Percentiles rank a stretch among this genome's conserved stretches.
These are phyloP conservation scores for Haplographium delicatum DNA, from an alignment of 495 filamentous ascomycete genomes.

Conservation along the genomic window DNA sequence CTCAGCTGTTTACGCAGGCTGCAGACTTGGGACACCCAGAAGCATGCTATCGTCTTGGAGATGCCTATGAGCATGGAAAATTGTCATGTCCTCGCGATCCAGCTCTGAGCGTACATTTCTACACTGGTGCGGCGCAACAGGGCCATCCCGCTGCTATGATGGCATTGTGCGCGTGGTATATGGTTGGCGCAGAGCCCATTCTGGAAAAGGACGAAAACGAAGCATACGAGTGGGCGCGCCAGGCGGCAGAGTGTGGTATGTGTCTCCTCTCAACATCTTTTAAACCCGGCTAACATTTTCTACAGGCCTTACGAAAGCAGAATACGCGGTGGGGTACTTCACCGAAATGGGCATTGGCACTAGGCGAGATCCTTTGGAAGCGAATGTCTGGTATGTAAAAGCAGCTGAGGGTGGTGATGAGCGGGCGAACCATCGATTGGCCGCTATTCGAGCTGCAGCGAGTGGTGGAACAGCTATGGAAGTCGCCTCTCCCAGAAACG, in stretches of 20 bases:
- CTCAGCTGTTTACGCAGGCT: constrained; percentile 89
- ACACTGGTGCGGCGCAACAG: constrained; percentile 81
- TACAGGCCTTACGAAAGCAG: constrained; percentile 80
- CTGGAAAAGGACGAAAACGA: constrained; percentile 93
- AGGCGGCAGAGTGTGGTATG: constrained; percentile 79
- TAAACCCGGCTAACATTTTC: constrained; percentile 13
- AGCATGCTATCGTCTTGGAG: constrained; percentile 82
- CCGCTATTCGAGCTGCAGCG: constrained; percentile 79
- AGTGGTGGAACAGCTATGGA: constrained; percentile 60
- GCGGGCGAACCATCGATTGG: constrained; percentile 77
- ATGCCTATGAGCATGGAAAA: constrained; percentile 92
- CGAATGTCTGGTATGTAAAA: constrained; percentile 97
- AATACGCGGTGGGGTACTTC: constrained; percentile 96
- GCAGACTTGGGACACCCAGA: constrained; percentile 87
- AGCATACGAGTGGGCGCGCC: constrained; percentile 92
- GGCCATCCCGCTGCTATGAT: constrained; percentile 93
- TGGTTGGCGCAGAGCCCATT: constrained; percentile 89
- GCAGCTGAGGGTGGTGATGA: constrained; percentile 91
- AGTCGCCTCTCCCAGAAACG: constrained; percentile 37
- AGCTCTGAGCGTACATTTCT: constrained; percentile 93
- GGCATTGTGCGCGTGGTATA: constrained; percentile 97
- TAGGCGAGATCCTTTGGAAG: constrained; percentile 85
- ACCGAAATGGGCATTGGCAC: constrained; percentile 98
- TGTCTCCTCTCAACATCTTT: constrained; percentile 17
- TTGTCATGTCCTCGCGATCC: constrained; percentile 85